Evolutionary conservation across 305 asterid genomes (phyloP).

Genomic region (Ajuga reptans): DNA sequence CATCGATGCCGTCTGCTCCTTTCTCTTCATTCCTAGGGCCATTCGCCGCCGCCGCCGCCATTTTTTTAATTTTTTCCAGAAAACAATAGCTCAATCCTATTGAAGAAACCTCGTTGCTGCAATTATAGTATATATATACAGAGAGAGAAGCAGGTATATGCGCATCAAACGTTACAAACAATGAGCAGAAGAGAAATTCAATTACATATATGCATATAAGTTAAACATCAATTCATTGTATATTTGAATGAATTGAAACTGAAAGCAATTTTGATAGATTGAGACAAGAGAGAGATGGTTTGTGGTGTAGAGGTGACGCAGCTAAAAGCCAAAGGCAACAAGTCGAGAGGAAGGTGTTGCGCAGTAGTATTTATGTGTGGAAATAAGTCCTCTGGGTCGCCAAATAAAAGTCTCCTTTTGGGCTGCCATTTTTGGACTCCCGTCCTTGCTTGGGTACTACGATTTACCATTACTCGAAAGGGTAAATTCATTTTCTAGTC

Average conservation of each 20-base stretch:
- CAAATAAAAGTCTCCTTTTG: too few relatives aligned
- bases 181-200: background rate
- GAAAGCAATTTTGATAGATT: background rate
- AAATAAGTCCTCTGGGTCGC: too few relatives aligned
- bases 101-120: background rate
- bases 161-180: constrained; percentile 9
- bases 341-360: background rate
- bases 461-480: too few relatives aligned
- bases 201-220: background rate
- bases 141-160: background rate
- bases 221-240: background rate
- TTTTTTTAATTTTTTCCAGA: background rate
- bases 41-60: constrained; percentile 33
- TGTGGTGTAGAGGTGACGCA: background rate
- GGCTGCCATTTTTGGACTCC: too few relatives aligned
- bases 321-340: background rate
- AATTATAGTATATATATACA: background rate
- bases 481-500: too few relatives aligned
- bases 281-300: background rate
- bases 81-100: constrained; percentile 10
- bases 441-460: too few relatives aligned
- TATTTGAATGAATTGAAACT: background rate
- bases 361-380: too few relatives aligned
- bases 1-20: constrained; percentile 28
- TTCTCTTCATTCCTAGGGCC: constrained; percentile 28